A percentile compares a stretch with the other conserved stretches of the same genome.
Evolutionary conservation across 768 basidiomycete genomes (phyloP).

Genomic region (Austroboletus festivus): DNA sequence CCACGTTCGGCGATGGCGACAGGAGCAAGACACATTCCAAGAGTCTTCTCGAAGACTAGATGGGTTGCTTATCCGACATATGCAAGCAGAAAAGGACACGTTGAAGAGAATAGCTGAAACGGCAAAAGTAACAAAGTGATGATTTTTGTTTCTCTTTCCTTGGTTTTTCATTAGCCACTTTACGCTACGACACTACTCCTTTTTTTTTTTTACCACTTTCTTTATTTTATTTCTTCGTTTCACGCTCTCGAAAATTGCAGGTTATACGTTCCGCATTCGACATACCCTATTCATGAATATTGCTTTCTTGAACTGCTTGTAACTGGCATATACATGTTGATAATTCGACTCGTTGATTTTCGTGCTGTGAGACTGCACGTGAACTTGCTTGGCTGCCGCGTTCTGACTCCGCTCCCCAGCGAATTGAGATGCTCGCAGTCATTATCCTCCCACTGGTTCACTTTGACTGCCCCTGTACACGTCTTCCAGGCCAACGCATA

Average conservation of each 20-base stretch:
- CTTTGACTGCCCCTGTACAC: constrained; percentile 11
- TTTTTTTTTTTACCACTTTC: neutral
- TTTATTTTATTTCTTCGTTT: neutral
- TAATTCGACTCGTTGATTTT: too few relatives aligned
- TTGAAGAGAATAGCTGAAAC: constrained; percentile 69
- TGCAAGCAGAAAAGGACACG: constrained; percentile 79
- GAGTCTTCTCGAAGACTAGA: constrained; percentile 68
- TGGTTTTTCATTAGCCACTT: neutral
- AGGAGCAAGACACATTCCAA: constrained; percentile 37
- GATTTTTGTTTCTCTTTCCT: constrained; percentile 4
- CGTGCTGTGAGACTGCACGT: constrained; percentile 23
- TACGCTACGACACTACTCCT: constrained; percentile 15
- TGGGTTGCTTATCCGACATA: constrained; percentile 78
- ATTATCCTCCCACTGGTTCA: constrained; percentile 3
- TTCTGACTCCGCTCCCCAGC: constrained; percentile 35
- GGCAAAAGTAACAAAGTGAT: constrained; percentile 33
- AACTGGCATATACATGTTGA: constrained; percentile 24
- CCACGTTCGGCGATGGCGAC: constrained; percentile 27
- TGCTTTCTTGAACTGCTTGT: constrained; percentile 29
- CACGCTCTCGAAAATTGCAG: neutral
- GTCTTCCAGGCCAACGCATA: constrained; percentile 10
- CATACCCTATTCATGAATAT: constrained; percentile 26
- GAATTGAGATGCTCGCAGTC: constrained; percentile 23
- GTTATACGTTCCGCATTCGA: neutral
- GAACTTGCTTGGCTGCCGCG: constrained; percentile 23